A percentile compares a stretch with the other conserved stretches of the same genome.
Evolutionary conservation across 768 basidiomycete species (phyloP).

Genomic region (Boletellus ananas): DNA sequence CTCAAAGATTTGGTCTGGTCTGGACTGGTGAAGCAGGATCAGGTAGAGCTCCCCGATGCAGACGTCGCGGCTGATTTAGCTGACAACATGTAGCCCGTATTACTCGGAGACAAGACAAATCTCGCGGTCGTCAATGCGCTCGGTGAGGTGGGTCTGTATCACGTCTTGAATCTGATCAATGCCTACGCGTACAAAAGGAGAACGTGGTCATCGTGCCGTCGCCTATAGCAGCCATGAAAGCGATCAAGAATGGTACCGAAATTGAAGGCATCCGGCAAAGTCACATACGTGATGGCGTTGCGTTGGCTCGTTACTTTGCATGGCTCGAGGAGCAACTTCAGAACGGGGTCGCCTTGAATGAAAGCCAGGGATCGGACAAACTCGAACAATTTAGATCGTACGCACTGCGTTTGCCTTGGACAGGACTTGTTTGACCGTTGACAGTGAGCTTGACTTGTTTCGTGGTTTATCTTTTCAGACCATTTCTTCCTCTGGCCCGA

Average conservation of each 20-base stretch:
- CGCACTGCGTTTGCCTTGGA: conserved; percentile 27
- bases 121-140: conserved; percentile 80
- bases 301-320: conserved; percentile 84
- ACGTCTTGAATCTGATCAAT: not conserved
- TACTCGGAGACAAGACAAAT: conserved; percentile 75
- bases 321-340: conserved; percentile 89
- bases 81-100: conserved; percentile 50
- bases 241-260: conserved; percentile 79
- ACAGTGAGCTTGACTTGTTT: conserved; percentile 73
- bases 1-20: conserved; percentile 47
- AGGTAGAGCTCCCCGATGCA: conserved; percentile 19
- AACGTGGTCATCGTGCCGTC: conserved; percentile 62
- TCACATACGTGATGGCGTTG: conserved; percentile 88
- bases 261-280: conserved; percentile 85
- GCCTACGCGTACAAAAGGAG: conserved; percentile 35
- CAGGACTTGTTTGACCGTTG: not conserved
- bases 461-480: conserved; percentile 88
- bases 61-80: not conserved
- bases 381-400: conserved; percentile 81
- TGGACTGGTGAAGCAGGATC: conserved; percentile 33
- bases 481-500: conserved; percentile 90
- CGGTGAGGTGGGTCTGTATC: conserved; percentile 47
- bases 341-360: conserved; percentile 58
- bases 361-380: conserved; percentile 75
- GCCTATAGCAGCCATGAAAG: conserved; percentile 73